phyloP scores from a whole-genome alignment of 225 moss, liverwort and hornwort genomes.

The Rhytidiadelphus loreus region DNA sequence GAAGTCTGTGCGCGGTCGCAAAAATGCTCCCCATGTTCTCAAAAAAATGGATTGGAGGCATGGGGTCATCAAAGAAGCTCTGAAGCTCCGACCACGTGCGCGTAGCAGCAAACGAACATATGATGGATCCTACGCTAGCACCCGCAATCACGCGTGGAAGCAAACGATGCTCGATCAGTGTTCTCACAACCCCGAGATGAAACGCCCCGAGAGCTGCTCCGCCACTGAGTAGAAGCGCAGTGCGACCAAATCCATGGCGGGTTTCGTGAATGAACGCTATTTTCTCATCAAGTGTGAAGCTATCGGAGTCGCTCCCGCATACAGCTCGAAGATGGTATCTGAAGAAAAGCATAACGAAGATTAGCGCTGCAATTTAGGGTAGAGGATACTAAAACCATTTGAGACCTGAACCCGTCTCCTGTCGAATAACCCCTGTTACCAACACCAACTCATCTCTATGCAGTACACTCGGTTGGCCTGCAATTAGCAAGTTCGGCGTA shows the following conservation, averaged over 20 bases:
- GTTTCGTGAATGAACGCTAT: slow-evolving; percentile 94
- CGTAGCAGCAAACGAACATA: slow-evolving; percentile 95
- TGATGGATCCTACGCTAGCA: slow-evolving; percentile 95
- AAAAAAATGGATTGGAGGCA: slow-evolving; percentile 89
- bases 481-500: not conserved
- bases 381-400: not conserved
- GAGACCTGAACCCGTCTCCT: not conserved
- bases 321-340: slow-evolving; percentile 82
- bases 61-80: slow-evolving; percentile 84
- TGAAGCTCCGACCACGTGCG: slow-evolving; percentile 95
- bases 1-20: slow-evolving; percentile 81
- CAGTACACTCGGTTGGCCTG: not conserved
- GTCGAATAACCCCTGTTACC: not conserved
- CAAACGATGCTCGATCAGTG: slow-evolving; percentile 83
- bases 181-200: slow-evolving; percentile 91
- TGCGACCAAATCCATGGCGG: slow-evolving; percentile 91
- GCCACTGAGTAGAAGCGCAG: slow-evolving; percentile 89
- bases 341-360: not conserved
- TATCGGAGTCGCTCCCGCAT: slow-evolving; percentile 80
- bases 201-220: slow-evolving; percentile 95
- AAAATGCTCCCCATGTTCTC: slow-evolving; percentile 99
- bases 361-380: not conserved
- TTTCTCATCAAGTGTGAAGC: slow-evolving; percentile 84
- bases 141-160: slow-evolving; percentile 95
- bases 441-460: not conserved